Percentiles rank a stretch among this genome's conserved stretches.
phyloP scores from a whole-genome alignment of 441 rosid genomes.

The Melastoma candidum region DNA sequence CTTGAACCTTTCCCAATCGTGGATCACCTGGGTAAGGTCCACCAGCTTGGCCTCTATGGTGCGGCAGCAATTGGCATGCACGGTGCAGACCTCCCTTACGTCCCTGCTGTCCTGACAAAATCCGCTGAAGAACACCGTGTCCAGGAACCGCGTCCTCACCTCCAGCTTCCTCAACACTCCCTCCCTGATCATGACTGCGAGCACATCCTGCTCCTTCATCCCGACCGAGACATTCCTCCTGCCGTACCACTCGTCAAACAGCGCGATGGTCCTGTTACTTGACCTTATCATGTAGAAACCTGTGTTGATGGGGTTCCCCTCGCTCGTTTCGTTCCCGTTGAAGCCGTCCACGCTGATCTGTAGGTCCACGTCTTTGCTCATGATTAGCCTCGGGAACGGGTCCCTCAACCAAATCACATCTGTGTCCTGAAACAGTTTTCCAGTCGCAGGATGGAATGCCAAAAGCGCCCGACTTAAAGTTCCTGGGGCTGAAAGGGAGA shows the following conservation, averaged over 20 bases:
- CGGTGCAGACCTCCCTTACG: conserved; percentile 19
- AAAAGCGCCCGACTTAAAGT: neutral
- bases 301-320: no score
- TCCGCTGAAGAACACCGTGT: conserved; percentile 31
- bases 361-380: neutral
- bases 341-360: neutral
- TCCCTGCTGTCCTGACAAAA: conserved; percentile 29
- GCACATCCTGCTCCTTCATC: neutral
- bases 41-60: conserved; percentile 29
- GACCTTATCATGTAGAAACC: no score
- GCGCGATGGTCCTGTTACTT: no score
- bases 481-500: neutral
- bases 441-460: neutral
- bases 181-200: neutral
- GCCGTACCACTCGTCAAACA: no score
- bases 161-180: conserved; percentile 1
- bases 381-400: neutral
- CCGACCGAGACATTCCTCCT: no score
- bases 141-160: conserved; percentile 1
- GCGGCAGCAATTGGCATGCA: conserved; percentile 40
- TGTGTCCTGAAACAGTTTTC: neutral
- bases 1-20: conserved; percentile 27
- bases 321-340: no score
- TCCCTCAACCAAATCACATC: conserved; percentile 8
- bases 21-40: conserved; percentile 22